Evolutionary conservation across 495 filamentous ascomycete genomes (phyloP), one percentile per base, ranked within the genome.

Genomic region (Copromyces sp.): DNA sequence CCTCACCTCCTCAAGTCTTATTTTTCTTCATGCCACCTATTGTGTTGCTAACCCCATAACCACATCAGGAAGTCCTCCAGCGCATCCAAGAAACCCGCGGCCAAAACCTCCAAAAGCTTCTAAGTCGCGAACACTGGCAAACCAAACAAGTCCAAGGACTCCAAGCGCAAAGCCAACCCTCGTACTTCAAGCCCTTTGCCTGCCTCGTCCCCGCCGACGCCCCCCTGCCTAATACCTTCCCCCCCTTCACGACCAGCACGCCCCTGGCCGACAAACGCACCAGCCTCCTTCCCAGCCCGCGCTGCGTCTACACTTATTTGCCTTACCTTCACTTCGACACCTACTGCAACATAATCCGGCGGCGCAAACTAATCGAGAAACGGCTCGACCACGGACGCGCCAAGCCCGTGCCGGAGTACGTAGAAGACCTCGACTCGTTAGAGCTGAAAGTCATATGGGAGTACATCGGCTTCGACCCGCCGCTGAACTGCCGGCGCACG

Each of bases 261-360:
- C 29, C 70, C 5, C 4, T n/a, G 14, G 12, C 59, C 70, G 44
- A 44, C 70, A 12, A 59, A 40, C 44, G 42, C 3, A 35, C 6
- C 29, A 61, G 53, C 29, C 53, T 61, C 29, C 29, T 35, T 11
- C 29, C 77, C 81, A 74, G 84, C 79, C 83, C 82, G 3, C 79
- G 75, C 38, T 82, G 79, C 70, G 76, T 85, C 8, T 83, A 81
- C 65, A 73, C 87, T 72, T 89, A 82, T 68, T 70, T 87, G 12
- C 80, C 81, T 0, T 87, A 91, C 80, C 85, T 92, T 2, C 89
- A 92, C 74, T 92, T 88, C 79, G 90, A 92, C 73, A 90, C 87
- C 0, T 92, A 91, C 76, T 80, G 81, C 40, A 87, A 86, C 72
- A 81, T 91, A 41, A 82, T 91, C 37, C 82, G 84, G 68, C 87